phyloP scores from a whole-genome alignment of 1,284 basidiomycete species.

The Puccinia polysora region DNA sequence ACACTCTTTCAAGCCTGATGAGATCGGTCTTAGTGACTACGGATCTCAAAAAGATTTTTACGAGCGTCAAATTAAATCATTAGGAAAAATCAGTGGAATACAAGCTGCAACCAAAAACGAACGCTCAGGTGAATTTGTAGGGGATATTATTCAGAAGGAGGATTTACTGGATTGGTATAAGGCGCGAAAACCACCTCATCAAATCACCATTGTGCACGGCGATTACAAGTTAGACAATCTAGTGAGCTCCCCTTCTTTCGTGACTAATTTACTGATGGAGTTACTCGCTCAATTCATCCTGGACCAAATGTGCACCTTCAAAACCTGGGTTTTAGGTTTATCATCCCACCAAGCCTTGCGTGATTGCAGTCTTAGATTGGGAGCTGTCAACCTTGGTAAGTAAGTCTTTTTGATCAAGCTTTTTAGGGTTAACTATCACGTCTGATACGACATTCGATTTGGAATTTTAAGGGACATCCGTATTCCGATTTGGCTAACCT shows the following conservation, averaged over 20 bases:
- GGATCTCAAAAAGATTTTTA: constrained; percentile 77
- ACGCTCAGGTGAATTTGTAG: constrained; percentile 61
- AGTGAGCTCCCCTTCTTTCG: constrained; percentile 44
- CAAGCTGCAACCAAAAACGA: constrained; percentile 68
- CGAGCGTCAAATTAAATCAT: constrained; percentile 81
- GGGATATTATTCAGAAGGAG: constrained; percentile 67
- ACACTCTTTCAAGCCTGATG: constrained; percentile 65
- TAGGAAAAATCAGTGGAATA: constrained; percentile 67
- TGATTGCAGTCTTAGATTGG: constrained; percentile 95
- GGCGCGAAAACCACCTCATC: constrained; percentile 62
- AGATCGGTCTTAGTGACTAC: constrained; percentile 70
- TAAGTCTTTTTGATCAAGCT: constrained; percentile 55
- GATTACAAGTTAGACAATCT: constrained; percentile 97
- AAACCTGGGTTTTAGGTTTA: constrained; percentile 66
- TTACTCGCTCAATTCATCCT: no score
- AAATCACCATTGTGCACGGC: constrained; percentile 73
- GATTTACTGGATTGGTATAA: constrained; percentile 74
- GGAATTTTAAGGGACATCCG: constrained; percentile 56
- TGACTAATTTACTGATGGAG: background rate
- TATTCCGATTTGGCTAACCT: constrained; percentile 88
- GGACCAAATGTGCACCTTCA: no score
- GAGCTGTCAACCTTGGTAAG: constrained; percentile 88
- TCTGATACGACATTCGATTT: no score
- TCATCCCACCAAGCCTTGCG: constrained; percentile 81
- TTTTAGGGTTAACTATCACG: background rate